These are phyloP conservation scores for Phytophthora multivora DNA, from an alignment of 352 stramenopile species.

Conservation along the genomic window DNA sequence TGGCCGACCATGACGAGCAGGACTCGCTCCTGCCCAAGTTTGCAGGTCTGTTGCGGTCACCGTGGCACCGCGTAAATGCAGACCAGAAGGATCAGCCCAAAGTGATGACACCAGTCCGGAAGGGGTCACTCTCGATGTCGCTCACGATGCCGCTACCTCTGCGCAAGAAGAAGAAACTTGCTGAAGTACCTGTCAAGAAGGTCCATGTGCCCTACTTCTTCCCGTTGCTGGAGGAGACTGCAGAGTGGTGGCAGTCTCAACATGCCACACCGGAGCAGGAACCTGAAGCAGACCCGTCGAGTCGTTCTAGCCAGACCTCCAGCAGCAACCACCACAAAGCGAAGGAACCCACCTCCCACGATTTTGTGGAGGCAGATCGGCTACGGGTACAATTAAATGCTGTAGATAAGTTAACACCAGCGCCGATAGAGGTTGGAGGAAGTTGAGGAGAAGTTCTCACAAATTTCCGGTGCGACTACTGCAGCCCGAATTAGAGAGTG, in stretches of 20 bases:
- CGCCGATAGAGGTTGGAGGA: conserved; percentile 11
- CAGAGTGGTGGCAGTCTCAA: conserved; percentile 53
- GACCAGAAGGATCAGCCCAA: conserved; percentile 15
- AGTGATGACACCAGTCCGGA: conserved; percentile 21
- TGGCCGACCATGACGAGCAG: conserved; percentile 28
- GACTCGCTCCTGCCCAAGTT: conserved; percentile 34
- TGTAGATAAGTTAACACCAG: neutral
- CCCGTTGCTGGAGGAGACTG: conserved; percentile 62
- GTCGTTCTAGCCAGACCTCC: neutral
- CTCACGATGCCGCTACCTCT: conserved; percentile 28
- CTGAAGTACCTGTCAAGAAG: conserved; percentile 41
- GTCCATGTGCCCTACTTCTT: conserved; percentile 65
- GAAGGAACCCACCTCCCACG: neutral
- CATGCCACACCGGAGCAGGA: conserved; percentile 27
- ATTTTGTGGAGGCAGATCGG: neutral
- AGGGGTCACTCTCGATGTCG: conserved; percentile 18
- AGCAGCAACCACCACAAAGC: neutral
- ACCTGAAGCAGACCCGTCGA: conserved; percentile 4
- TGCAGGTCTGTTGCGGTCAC: conserved; percentile 21
- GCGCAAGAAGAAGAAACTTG: conserved; percentile 14
- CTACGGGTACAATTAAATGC: neutral
- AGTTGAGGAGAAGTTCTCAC: too few species aligned
- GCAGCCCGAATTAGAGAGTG: too few species aligned
- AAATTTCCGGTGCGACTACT: too few species aligned
- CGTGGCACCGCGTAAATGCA: conserved; percentile 12